Evolutionary conservation across 2,329 filamentous ascomycete species (phyloP).

Genomic region (Ilyonectria robusta): DNA sequence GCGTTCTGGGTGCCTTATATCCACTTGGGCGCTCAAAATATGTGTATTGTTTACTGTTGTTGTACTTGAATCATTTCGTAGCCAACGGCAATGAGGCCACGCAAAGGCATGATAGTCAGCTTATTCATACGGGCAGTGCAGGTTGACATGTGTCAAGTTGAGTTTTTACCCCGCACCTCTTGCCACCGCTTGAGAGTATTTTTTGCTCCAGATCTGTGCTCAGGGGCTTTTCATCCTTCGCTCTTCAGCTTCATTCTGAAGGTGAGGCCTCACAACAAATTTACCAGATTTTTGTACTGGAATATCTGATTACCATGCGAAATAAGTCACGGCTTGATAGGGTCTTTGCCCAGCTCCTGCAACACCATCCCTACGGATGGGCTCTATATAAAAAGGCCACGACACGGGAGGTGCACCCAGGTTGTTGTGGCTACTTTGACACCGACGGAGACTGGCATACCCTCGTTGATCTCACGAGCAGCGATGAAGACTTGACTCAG

Average conservation of each 20-base stretch:
- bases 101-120: too few relatives aligned
- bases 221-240: not conserved
- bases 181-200: too few relatives aligned
- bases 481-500: not conserved
- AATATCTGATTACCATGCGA: not conserved
- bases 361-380: slow-evolving; percentile 5
- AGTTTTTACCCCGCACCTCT: too few relatives aligned
- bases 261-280: not conserved
- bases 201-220: too few relatives aligned
- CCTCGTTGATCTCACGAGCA: not conserved
- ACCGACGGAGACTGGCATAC: slow-evolving; percentile 5
- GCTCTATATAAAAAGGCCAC: slow-evolving; percentile 5
- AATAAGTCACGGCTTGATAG: slow-evolving; percentile 2
- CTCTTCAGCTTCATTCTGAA: not conserved
- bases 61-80: too few relatives aligned
- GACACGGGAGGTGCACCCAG: not conserved
- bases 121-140: too few relatives aligned
- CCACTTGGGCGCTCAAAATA: not conserved
- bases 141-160: too few relatives aligned
- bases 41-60: too few relatives aligned
- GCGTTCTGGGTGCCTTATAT: not conserved
- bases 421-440: slow-evolving; percentile 1
- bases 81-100: too few relatives aligned
- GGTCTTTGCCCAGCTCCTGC: not conserved
- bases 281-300: not conserved